These are phyloP conservation scores for Hericium alpestre DNA, from an alignment of 768 basidiomycete genomes.

Conservation along the genomic window DNA sequence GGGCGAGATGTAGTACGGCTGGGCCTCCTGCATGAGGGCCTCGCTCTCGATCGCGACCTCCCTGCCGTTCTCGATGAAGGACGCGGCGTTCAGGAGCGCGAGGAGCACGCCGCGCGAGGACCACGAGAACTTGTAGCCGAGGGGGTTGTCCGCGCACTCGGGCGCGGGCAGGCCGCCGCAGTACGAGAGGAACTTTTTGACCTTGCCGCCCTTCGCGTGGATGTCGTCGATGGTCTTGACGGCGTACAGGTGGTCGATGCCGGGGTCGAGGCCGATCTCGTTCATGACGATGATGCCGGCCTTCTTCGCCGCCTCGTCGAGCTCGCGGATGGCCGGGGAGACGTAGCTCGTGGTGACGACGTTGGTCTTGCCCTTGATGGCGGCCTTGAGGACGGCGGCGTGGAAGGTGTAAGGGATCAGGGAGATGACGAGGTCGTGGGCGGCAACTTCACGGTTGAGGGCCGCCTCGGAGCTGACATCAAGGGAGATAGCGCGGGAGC, in stretches of 20 bases:
- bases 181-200: constrained; percentile 86
- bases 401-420: constrained; percentile 95
- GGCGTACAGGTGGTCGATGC: constrained; percentile 89
- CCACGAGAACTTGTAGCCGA: constrained; percentile 99
- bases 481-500: constrained; percentile 64
- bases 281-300: constrained; percentile 94
- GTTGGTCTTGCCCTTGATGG: constrained; percentile 78
- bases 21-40: constrained; percentile 83
- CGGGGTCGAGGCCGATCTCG: constrained; percentile 95
- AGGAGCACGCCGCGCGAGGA: constrained; percentile 92
- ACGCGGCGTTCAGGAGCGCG: constrained; percentile 84
- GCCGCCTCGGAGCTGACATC: constrained; percentile 65
- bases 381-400: constrained; percentile 80
- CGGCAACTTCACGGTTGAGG: constrained; percentile 73
- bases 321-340: constrained; percentile 79
- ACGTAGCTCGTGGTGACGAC: constrained; percentile 97
- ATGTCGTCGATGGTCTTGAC: constrained; percentile 91
- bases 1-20: constrained; percentile 90
- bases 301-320: constrained; percentile 69
- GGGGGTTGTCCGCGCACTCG: constrained; percentile 83
- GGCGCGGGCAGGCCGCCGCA: constrained; percentile 95
- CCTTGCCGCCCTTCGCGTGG: constrained; percentile 91
- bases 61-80: constrained; percentile 61
- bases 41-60: constrained; percentile 58
- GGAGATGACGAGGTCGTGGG: constrained; percentile 88